Evolutionary conservation across 495 filamentous ascomycete species (phyloP), one percentile per base, ranked within the genome.

Genomic region (Beverwykella pulmonaria): DNA sequence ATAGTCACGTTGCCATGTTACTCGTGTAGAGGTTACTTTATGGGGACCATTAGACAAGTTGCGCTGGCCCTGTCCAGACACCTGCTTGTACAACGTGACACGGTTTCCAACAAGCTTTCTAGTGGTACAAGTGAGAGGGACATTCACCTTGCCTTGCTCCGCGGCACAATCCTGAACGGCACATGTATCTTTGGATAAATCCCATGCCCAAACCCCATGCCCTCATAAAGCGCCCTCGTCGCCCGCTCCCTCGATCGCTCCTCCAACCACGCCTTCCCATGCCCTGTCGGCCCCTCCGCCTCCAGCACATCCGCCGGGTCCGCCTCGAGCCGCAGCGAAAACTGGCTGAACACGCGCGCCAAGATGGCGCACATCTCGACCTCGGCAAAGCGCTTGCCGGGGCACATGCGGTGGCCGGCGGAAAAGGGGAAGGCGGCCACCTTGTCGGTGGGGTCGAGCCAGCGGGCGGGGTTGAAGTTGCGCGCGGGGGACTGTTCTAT

Each of bases 311-410:
- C 53, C 14, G 30, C 53, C 53, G 53, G 53, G 22, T 56, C 30
- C 53, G 53, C 53, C 53, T 56, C 53, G 53, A 56, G 53, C 12
- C 53, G 53, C 53, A 56, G 53, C 53, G 53, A 56, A 56, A 56
- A 56, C 53, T 56, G 53, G 53, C 53, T 56, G 53, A 56, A 56
- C 4, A 56, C 53, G 30, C 23, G 50, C 5, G 50, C 34, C 52
- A 55, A 36, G 49, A 64, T 52, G 26, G 62, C 62, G 20, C 53
- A 57, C 23, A 59, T 23, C 36, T 60, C 62, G 32, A 59, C 55
- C 14, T 41, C 20, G 5, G 53, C 62, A 50, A 65, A 65, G 19
- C 53, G 53, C 19, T 50, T 48, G 19, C 53, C 62, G 20, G 41
- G 34, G 44, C 62, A 65, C 23, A 25, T 36, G 52, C 62, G 53